Evolutionary conservation across 768 basidiomycete species (phyloP), one percentile per base, ranked within the genome.

Genomic region (Russula compacta): DNA sequence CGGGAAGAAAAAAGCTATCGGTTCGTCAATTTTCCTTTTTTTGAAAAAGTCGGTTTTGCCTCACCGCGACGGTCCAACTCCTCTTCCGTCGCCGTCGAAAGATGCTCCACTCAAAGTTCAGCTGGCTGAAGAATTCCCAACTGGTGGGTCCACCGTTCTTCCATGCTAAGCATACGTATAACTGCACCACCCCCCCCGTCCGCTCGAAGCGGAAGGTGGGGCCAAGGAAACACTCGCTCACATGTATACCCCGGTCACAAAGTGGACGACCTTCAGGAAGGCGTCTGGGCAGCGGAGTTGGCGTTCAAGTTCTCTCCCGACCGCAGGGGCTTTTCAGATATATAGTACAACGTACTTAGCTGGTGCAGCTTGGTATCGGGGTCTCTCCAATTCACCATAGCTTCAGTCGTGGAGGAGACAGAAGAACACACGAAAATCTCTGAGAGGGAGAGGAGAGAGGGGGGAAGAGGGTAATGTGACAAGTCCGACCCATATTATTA

Each of bases 61-160:
- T 11, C 36, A 55, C 48, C 33, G 4, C 39, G 51, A 35, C 47
- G 2, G 58, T 48, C 63, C 63, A 60, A 21, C 7, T 40, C 44
- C 51, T 53, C 19, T 40, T 38, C 49, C 50, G 53, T n/a, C 46
- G 40, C 39, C 50, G 39, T 39, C 49, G 54, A 21, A 61, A 14
- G 49, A 64, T 46, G 29, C 44, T 60, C 63, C 63, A 61, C 29
- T 64, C 63, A 38, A 46, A 52, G 43, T 49, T 47, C 43, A 63
- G n/a, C 21, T 52, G 35, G 51, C 53, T 42, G 36, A 59, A 33
- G 43, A 35, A 63, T 32, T 63, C 61, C 61, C 61, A 63, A 11
- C 61, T 63, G 44, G 38, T 19, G 24, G 24, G 24, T 29, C 7
- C 12, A 7, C 17, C 21, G 3, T 33, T 19, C 24, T 42, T 19